A percentile compares a stretch with the other conserved stretches of the same genome.
These are phyloP conservation scores for Priceomyces medius DNA, from an alignment of 805 yeast species.

Conservation along the genomic window DNA sequence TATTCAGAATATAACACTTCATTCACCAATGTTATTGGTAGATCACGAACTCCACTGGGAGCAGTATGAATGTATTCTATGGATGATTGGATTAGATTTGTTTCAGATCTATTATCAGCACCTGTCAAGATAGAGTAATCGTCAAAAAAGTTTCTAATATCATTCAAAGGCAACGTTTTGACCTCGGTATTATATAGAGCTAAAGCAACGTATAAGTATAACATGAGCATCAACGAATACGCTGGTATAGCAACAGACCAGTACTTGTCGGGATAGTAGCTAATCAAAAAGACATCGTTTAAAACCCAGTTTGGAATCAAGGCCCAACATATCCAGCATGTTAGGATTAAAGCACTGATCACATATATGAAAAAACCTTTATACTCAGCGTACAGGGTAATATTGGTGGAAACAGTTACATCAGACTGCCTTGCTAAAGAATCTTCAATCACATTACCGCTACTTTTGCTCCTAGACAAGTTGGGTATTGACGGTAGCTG, in stretches of 20 bases:
- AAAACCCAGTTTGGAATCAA: slow-evolving; percentile 61
- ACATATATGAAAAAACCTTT: slow-evolving; percentile 84
- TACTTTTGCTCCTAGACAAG: background rate
- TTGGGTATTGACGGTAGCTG: background rate
- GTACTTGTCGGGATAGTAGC: slow-evolving; percentile 83
- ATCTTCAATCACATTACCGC: slow-evolving; percentile 30
- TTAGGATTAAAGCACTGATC: slow-evolving; percentile 54
- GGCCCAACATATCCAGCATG: slow-evolving; percentile 71
- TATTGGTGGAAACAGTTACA: slow-evolving; percentile 57
- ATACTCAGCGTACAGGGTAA: slow-evolving; percentile 69
- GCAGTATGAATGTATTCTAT: slow-evolving; percentile 49
- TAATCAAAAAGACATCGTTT: slow-evolving; percentile 48
- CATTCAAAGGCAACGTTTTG: slow-evolving; percentile 58
- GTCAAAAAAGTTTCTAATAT: slow-evolving; percentile 67
- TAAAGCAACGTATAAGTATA: slow-evolving; percentile 68
- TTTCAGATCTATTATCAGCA: background rate
- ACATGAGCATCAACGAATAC: slow-evolving; percentile 65
- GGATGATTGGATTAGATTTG: slow-evolving; percentile 11
- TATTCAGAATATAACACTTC: slow-evolving; percentile 50
- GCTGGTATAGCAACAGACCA: slow-evolving; percentile 87
- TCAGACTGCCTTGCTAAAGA: slow-evolving; percentile 63
- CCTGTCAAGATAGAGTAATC: slow-evolving; percentile 46
- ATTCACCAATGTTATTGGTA: slow-evolving; percentile 72
- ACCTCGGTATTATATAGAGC: slow-evolving; percentile 76
- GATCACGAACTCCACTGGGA: slow-evolving; percentile 84